Base-by-base conservation (phyloP, 1,284 basidiomycete genomes). In the Trichosporon faecale region DNA sequence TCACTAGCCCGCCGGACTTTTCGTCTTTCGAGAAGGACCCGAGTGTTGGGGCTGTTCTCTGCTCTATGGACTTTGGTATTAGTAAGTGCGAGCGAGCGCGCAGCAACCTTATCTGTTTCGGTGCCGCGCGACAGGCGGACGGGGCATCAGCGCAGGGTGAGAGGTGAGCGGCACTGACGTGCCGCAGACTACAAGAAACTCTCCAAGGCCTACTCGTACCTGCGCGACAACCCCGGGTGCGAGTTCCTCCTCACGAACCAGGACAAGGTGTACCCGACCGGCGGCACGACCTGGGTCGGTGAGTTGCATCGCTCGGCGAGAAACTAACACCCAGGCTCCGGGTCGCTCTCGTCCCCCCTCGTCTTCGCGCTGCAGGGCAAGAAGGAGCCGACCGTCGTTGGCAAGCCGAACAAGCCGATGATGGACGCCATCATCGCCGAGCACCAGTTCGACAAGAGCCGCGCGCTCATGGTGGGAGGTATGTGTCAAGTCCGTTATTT, bases 371-470 rank as follows among this genome's bases (percentile, higher is more conserved):
- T 92, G 27, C 89, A 74, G 67, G 83, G 77, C 68, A 78, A 90
- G 40, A 86, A 85, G 69, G 87, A 89, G 70, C 94, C 95, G 0
- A 85, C 91, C 0, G 88, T 90, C 68, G 92, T 95, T 64, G 96
- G 96, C 21, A 99, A 99, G 84, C 97, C 96, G 14, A 88, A 93
- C 74, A 88, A 87, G 78, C 91, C 91, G 33, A 96, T 99, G 92
- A 85, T 99, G 74, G 95, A 98, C 80, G 94, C 93, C 79, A 95
- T 99, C 82, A 90, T 91, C 75, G 92, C 94, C n/a, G 95, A 95
- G 94, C 90, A 95, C 76, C 81, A 91, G 63, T 95, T 93, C 79
- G 91, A 98, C 82, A 91, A 91, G 44, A 84, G 87, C 68, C 86
- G 90, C 64, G 95, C 95, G 0, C 88, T 99, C 78, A 97, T 99